Evolutionary conservation across 2,329 filamentous ascomycete genomes (phyloP), one percentile per base, ranked within the genome.

Genomic region (Dothiorella sarmentorum): DNA sequence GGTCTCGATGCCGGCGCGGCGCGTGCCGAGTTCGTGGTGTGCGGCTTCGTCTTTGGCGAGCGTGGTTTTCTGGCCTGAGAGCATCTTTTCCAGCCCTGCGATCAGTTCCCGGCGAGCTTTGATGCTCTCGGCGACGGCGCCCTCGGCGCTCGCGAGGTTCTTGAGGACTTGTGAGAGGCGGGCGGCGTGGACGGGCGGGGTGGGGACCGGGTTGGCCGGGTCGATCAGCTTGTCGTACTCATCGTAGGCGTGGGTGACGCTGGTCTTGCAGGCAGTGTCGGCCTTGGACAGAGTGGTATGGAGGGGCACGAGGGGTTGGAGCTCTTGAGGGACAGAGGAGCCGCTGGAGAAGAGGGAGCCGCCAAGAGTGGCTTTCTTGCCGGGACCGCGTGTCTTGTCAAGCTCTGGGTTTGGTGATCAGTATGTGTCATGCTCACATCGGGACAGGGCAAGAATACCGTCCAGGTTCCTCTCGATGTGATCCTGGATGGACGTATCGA

Each of bases 111-210:
- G 84, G 13, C 94, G 86, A 2, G 91, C 90, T 69, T 93, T 92
- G 70, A 99, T 90, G 64, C 89, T 90, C 67, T 96, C 91, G 2
- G 89, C 87, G 1, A 97, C 89, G 0, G 93, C 91, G 57, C 85
- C 90, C 73, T 99, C 92, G 3, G 94, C 94, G 63, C 85, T 90
- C 18, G 91, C 90, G 17, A 99, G 82, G 6, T 86, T 89, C 77
- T 94, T 97, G 56, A 97, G 82, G n/a, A 99, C 80, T 2, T 90
- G 89, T 63, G 90, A 92, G 7, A 99, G 83, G 26, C 91, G 88
- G 13, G 93, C 93, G 2, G 94, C 94, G 69, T 96, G 90, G 18
- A 99, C 92, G 1, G 94, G 92, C 0, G 92, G 87, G 0, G 91
- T 88, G 0, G 93, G 91, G 1, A 87, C 78, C 1, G 83, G 78